Percentiles rank a stretch among this genome's conserved stretches.
These are phyloP conservation scores for Xylariaceae sp. DNA, from an alignment of 2,329 filamentous ascomycete species.

Conservation along the genomic window DNA sequence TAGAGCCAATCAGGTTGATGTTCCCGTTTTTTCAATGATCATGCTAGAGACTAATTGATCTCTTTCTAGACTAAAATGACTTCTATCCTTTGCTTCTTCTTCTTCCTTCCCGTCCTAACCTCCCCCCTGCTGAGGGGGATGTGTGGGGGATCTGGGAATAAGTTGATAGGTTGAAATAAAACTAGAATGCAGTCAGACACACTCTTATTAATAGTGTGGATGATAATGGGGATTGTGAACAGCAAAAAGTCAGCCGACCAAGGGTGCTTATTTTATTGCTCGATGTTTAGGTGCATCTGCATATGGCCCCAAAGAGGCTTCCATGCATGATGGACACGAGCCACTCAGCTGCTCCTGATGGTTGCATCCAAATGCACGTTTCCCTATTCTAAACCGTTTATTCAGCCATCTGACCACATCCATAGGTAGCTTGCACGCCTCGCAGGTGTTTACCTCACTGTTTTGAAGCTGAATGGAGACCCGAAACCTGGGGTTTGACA, in stretches of 20 bases:
- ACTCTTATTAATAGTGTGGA: too few species aligned
- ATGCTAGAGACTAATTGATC: constrained; percentile 31
- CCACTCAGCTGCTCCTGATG: constrained; percentile 31
- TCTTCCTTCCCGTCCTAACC: too few species aligned
- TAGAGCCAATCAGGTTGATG: constrained; percentile 23
- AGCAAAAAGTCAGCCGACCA: constrained; percentile 34
- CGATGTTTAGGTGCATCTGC: constrained; percentile 30
- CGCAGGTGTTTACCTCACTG: not conserved
- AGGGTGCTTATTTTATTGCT: too few species aligned
- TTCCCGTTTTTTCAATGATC: constrained; percentile 8
- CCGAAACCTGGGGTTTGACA: constrained; percentile 11
- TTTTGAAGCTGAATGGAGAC: not conserved
- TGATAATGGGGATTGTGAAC: too few species aligned
- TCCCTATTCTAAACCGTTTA: constrained; percentile 30
- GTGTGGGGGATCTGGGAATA: too few species aligned
- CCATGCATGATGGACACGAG: constrained; percentile 28
- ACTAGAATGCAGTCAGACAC: too few species aligned
- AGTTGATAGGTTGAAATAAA: too few species aligned
- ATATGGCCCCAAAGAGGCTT: constrained; percentile 28
- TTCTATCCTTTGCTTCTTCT: constrained; percentile 16
- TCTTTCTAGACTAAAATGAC: too few species aligned
- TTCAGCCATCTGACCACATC: constrained; percentile 20
- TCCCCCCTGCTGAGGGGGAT: too few species aligned
- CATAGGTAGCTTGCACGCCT: constrained; percentile 21
- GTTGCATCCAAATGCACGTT: constrained; percentile 31